A percentile compares a stretch with the other conserved stretches of the same genome.
phyloP scores from a whole-genome alignment of 257 asterid genomes.

The Primulina eburnea region DNA sequence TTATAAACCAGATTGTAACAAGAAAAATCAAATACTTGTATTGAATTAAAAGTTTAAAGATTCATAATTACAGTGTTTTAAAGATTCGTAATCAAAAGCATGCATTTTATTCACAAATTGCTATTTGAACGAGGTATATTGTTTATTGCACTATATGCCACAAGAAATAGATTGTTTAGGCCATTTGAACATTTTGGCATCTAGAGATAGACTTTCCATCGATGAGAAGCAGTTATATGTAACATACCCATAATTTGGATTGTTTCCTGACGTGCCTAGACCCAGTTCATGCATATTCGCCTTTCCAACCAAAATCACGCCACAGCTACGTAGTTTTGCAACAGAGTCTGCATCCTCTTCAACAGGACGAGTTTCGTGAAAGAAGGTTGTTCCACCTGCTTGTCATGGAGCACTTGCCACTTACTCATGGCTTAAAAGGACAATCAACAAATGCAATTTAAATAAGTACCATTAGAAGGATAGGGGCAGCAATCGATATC shows the following conservation, averaged over 20 bases:
- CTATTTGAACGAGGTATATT: not conserved
- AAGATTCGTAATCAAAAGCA: not conserved
- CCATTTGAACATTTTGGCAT: slow-evolving; percentile 1
- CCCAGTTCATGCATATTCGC: slow-evolving; percentile 99
- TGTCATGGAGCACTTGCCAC: slow-evolving; percentile 24
- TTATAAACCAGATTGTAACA: slow-evolving; percentile 11
- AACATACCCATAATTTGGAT: slow-evolving; percentile 86
- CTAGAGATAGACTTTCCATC: not conserved
- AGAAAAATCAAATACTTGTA: not conserved
- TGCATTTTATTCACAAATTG: not conserved
- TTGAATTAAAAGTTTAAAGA: not conserved
- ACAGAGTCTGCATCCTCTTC: slow-evolving; percentile 72
- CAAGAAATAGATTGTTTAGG: not conserved
- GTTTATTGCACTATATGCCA: slow-evolving; percentile 8
- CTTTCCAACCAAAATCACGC: slow-evolving; percentile 89
- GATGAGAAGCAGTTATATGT: slow-evolving; percentile 9
- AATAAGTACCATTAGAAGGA: slow-evolving; percentile 67
- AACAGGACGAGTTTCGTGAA: slow-evolving; percentile 72
- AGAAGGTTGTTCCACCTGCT: slow-evolving; percentile 91
- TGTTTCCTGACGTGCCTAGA: slow-evolving; percentile 92
- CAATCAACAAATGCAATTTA: slow-evolving; percentile 17
- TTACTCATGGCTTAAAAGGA: slow-evolving; percentile 14
- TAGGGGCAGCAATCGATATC: slow-evolving; percentile 90
- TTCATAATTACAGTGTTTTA: not conserved
- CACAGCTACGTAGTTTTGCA: slow-evolving; percentile 83